These are phyloP conservation scores for Silene conica DNA, from an alignment of 148 eudicot genomes.

Conservation along the genomic window DNA sequence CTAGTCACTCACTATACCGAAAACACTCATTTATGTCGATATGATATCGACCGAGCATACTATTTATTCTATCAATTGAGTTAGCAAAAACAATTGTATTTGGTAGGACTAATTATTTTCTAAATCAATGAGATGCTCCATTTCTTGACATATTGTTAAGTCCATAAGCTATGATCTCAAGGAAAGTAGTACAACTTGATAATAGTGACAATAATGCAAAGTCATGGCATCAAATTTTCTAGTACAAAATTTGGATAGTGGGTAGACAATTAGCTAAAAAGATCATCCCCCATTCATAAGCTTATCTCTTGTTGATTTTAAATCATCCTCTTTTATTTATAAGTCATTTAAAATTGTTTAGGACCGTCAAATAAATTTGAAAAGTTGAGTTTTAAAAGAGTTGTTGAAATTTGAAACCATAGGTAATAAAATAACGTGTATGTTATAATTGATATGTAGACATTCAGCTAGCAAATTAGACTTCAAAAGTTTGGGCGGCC, in stretches of 20 bases:
- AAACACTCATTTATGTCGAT: neutral
- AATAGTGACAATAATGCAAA: neutral
- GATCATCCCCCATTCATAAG: neutral
- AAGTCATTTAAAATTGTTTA: too few species aligned
- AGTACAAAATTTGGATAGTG: neutral
- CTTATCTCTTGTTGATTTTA: neutral
- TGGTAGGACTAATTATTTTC: neutral
- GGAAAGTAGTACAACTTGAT: slow-evolving; percentile 9
- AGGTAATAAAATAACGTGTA: too few species aligned
- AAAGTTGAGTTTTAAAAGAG: too few species aligned
- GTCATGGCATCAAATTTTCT: neutral
- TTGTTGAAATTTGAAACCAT: too few species aligned
- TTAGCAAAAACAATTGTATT: slow-evolving; percentile 4
- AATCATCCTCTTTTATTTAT: too few species aligned
- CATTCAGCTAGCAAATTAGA: too few species aligned
- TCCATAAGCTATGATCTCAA: neutral
- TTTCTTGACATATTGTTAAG: neutral
- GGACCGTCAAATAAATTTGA: too few species aligned
- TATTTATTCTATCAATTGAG: neutral
- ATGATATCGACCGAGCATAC: neutral
- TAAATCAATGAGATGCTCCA: slow-evolving; percentile 5
- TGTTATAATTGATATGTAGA: too few species aligned
- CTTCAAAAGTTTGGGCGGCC: too few species aligned
- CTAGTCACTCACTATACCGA: neutral
- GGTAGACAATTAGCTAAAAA: neutral